Evolutionary conservation across 2,329 filamentous ascomycete genomes (phyloP).

Genomic region (Venturia pyrina): DNA sequence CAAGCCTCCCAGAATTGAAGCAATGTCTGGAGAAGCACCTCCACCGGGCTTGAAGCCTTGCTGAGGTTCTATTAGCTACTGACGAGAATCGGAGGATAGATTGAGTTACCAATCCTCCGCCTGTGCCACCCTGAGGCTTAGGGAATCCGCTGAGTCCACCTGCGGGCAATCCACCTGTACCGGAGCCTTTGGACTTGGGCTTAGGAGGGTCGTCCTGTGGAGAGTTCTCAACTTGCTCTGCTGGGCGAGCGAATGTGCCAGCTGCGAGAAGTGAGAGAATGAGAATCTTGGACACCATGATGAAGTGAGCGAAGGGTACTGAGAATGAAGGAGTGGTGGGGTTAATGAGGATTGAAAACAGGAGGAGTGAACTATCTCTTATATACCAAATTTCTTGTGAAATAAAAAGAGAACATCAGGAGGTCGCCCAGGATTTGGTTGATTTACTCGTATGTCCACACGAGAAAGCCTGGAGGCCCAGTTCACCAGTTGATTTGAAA

Average conservation of each 20-base stretch:
- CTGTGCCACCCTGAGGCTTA: background rate
- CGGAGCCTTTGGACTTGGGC: background rate
- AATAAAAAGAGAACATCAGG: background rate
- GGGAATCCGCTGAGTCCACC: background rate
- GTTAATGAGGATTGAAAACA: too few species aligned
- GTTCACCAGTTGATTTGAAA: background rate
- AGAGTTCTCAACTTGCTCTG: background rate
- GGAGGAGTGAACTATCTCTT: background rate
- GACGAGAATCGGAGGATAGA: too few species aligned
- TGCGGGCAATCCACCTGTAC: background rate
- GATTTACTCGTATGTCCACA: background rate
- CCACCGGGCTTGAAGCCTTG: background rate
- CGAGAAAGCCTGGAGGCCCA: background rate
- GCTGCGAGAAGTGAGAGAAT: background rate
- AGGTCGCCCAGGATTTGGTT: background rate
- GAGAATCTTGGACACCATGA: background rate
- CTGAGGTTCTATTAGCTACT: too few species aligned
- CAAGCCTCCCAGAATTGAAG: background rate
- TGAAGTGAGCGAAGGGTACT: background rate
- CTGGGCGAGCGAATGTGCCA: background rate
- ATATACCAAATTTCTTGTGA: background rate
- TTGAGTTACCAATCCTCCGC: too few species aligned
- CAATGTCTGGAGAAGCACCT: background rate
- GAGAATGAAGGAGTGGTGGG: background rate
- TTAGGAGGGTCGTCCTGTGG: background rate